A percentile compares a stretch with the other conserved stretches of the same genome.
Conservation (phyloP, 805 yeast genomes). For the Cyberlindnera mycetangii region DNA sequence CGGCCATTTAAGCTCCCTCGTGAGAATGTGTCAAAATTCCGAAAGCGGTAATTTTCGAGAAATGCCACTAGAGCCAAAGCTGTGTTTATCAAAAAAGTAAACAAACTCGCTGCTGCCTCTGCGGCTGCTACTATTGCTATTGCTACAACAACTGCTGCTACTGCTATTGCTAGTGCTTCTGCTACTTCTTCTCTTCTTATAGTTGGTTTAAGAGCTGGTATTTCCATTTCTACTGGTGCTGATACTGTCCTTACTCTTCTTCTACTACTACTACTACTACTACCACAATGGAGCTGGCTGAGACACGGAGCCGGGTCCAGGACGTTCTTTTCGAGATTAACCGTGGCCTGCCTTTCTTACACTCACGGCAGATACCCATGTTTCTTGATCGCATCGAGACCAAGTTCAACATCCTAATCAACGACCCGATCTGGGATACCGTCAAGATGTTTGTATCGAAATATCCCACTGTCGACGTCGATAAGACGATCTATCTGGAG, state of each 20-base stretch:
- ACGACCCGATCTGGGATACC: conserved; percentile 14
- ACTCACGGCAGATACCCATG: conserved; percentile 15
- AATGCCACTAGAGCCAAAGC: background rate
- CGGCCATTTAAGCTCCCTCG: too few relatives aligned
- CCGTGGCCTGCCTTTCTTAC: conserved; percentile 12
- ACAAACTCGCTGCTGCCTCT: too few relatives aligned
- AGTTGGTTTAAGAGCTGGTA: too few relatives aligned
- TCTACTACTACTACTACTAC: too few relatives aligned
- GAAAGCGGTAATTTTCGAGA: conserved; percentile 3
- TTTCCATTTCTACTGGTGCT: too few relatives aligned
- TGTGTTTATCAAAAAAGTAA: background rate
- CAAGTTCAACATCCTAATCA: conserved; percentile 14
- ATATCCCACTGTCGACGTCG: conserved; percentile 16
- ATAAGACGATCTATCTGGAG: conserved; percentile 11
- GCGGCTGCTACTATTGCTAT: too few relatives aligned
- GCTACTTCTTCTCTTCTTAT: too few relatives aligned
- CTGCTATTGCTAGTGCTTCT: too few relatives aligned
- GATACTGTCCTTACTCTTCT: too few relatives aligned
- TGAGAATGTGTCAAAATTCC: conserved; percentile 5
- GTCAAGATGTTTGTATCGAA: conserved; percentile 12
- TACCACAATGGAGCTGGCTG: conserved; percentile 1
- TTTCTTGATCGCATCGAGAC: conserved; percentile 17
- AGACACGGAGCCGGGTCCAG: conserved; percentile 10
- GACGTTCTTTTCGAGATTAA: conserved; percentile 14
- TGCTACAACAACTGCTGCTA: too few relatives aligned